A percentile compares a stretch with the other conserved stretches of the same genome.
phyloP scores from a whole-genome alignment of 148 eudicot species.

The Rhododendron williamsianum region DNA sequence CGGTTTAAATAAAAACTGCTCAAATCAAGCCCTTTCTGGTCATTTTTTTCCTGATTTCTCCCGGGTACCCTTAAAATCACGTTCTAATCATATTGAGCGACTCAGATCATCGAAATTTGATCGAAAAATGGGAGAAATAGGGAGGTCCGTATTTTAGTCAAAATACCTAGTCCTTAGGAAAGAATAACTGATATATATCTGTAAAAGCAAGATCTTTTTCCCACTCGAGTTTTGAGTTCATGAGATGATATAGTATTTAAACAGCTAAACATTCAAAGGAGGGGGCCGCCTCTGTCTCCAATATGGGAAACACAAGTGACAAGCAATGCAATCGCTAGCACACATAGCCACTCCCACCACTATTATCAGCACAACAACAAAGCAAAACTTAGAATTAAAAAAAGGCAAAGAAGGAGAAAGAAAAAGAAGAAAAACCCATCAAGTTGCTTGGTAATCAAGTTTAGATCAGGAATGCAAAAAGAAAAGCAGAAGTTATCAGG shows the following conservation, averaged over 20 bases:
- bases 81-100: too few relatives aligned
- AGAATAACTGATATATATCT: neutral
- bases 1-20: too few relatives aligned
- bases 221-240: neutral
- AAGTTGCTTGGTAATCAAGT: slow-evolving; percentile 10
- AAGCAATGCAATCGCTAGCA: slow-evolving; percentile 16
- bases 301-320: slow-evolving; percentile 21
- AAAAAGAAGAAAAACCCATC: neutral
- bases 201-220: slow-evolving; percentile 4
- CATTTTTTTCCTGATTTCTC: too few relatives aligned
- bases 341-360: slow-evolving; percentile 13
- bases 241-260: neutral
- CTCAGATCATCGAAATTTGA: too few relatives aligned
- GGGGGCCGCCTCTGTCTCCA: slow-evolving; percentile 17
- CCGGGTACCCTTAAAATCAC: too few relatives aligned
- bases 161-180: too few relatives aligned
- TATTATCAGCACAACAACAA: slow-evolving; percentile 1
- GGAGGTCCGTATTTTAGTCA: too few relatives aligned
- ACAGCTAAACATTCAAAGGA: slow-evolving; percentile 5
- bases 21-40: too few relatives aligned
- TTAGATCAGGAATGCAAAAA: neutral
- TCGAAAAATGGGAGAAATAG: too few relatives aligned
- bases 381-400: neutral
- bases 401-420: neutral
- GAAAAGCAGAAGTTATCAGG: neutral